These are phyloP conservation scores for Capillidium heterosporum DNA, from an alignment of 371 early-diverging fungal genomes.

Conservation along the genomic window DNA sequence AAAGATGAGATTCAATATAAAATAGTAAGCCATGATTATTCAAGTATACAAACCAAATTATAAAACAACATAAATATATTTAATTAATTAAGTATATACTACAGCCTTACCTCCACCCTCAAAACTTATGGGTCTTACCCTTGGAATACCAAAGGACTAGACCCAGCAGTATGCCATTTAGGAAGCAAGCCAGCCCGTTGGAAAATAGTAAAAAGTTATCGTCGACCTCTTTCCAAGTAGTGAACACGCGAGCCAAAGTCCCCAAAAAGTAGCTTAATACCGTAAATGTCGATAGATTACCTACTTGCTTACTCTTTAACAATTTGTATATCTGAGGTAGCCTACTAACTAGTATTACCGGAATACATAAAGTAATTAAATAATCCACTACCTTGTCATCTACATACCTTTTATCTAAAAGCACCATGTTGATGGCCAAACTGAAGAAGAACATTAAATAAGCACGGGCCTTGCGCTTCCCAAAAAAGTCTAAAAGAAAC, in stretches of 20 bases:
- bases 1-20: no score
- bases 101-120: no score
- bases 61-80: no score
- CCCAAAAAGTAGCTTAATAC: conserved; percentile 70
- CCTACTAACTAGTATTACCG: conserved; percentile 63
- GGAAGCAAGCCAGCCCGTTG: neutral
- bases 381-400: conserved; percentile 25
- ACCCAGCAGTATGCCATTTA: no score
- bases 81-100: no score
- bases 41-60: no score
- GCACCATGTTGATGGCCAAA: conserved; percentile 16
- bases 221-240: conserved; percentile 74
- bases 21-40: no score
- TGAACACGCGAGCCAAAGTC: conserved; percentile 69
- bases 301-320: conserved; percentile 53
- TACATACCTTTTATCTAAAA: conserved; percentile 26
- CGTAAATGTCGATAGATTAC: conserved; percentile 75
- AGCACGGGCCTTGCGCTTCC: conserved; percentile 19
- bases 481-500: conserved; percentile 44
- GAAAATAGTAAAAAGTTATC: conserved; percentile 25
- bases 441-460: conserved; percentile 16
- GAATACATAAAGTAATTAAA: conserved; percentile 59
- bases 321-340: conserved; percentile 76
- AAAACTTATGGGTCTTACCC: no score
- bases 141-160: no score